Evolutionary conservation across 2,329 filamentous ascomycete genomes (phyloP), one percentile per base, ranked within the genome.

Genomic region (Anthostomella pinea): DNA sequence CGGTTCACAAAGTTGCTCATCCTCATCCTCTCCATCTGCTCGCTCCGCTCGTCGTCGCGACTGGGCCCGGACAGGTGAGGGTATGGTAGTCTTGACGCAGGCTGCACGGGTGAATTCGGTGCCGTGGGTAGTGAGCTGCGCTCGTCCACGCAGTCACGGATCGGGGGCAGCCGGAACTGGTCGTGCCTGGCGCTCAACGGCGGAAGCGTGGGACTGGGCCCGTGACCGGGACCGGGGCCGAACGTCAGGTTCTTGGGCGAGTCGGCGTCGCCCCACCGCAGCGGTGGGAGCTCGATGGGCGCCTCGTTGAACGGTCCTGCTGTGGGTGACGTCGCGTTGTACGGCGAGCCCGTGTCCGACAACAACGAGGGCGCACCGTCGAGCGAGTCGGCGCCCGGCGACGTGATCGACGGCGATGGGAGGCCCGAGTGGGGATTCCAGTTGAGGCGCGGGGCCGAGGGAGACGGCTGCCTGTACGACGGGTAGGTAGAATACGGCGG

Each of bases 351-450:
- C 18, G 69, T 68, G 58, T 93, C 87, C 1, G 85, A 88, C 32
- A 86, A 71, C 45, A 87, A 70, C 1, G 83, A 85, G 6, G 83
- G 83, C 4, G 81, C 77, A 19, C 70, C 69, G 28, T 84, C 81
- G 11, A 74, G 65, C 2, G 69, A 74, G 13, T 73, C 71, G 32
- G 68, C 63, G 40, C 70, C 66, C 3, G 83, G 86, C 0, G 65
- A 66, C 18, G 59, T 54, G 38, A 34, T 49, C 33, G 43, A 59
- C 38, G 46, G 62, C 20, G 51, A 67, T 34, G 45, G 57, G 26
- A 52, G 56, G 19, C 48, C 61, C 7, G 51, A 49, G 21, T 39
- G 39, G 9, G 35, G 30, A 20, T 30, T 42, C 30, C 46, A 49
- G 29, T 32, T 9, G 37, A 40, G 41, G 6, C 35, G 28, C 10